phyloP scores from a whole-genome alignment of 1,284 basidiomycete species.

The Papiliotrema flavescens region DNA sequence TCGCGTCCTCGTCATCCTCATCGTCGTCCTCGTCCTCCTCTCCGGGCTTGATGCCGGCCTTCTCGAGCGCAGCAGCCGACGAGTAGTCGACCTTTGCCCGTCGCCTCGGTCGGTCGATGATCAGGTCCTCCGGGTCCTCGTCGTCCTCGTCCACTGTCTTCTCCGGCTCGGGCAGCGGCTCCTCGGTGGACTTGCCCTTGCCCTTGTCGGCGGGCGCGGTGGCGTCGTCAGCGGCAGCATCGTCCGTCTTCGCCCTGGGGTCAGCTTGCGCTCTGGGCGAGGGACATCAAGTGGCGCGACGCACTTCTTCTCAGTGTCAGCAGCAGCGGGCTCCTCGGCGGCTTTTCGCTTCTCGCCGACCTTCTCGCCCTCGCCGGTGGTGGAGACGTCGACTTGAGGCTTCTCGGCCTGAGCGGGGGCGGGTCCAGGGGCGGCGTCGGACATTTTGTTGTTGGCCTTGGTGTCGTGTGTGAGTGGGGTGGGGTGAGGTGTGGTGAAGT shows the following conservation, averaged over 20 bases:
- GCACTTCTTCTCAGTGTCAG: conserved; percentile 32
- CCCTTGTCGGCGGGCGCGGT: conserved; percentile 30
- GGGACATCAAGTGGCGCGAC: conserved; percentile 1
- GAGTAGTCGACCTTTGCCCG: conserved; percentile 34
- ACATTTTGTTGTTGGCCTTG: neutral
- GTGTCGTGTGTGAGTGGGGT: neutral
- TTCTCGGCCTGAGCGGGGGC: neutral
- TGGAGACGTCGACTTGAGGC: neutral
- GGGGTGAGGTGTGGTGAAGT: neutral
- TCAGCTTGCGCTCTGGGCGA: neutral
- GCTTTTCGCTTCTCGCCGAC: conserved; percentile 22
- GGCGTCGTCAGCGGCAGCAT: conserved; percentile 1
- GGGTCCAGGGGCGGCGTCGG: neutral
- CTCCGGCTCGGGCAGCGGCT: conserved; percentile 14
- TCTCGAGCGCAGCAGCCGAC: conserved; percentile 31
- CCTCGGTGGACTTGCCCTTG: conserved; percentile 23
- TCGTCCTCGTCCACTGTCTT: conserved; percentile 18
- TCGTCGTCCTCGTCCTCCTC: conserved; percentile 35
- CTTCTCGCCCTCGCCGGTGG: neutral
- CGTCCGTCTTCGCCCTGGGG: conserved; percentile 27
- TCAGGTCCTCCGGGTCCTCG: conserved; percentile 27
- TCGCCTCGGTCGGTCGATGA: conserved; percentile 27
- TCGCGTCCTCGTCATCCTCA: conserved; percentile 33
- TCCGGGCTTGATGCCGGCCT: conserved; percentile 35
- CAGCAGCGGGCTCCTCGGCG: neutral